Conservation (phyloP, 2,329 filamentous ascomycete species). For the Penicillium hesseltinei region DNA sequence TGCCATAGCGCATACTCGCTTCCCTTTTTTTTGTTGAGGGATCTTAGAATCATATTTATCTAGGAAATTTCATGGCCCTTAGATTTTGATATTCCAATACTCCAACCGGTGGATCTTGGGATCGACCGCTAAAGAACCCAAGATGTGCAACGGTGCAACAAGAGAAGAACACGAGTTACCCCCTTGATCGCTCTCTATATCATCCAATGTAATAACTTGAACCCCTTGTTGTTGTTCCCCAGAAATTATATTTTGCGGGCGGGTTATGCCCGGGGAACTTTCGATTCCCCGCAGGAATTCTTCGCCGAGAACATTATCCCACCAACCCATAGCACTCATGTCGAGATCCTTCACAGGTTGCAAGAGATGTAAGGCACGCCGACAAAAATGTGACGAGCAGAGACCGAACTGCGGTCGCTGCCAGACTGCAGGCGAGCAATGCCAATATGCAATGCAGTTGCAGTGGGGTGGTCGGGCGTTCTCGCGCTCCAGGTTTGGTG, state of each 20-base stretch:
- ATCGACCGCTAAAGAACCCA: conserved; percentile 23
- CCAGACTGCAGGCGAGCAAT: conserved; percentile 36
- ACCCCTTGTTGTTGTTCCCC: conserved; percentile 1
- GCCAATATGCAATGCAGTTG: conserved; percentile 43
- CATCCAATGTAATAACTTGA: not conserved
- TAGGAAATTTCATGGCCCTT: not conserved
- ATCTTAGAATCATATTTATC: conserved; percentile 2
- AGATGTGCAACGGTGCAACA: not conserved
- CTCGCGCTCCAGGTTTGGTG: conserved; percentile 40
- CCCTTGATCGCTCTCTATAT: not conserved
- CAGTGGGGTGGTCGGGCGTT: conserved; percentile 46
- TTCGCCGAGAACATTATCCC: conserved; percentile 10
- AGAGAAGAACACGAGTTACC: not conserved
- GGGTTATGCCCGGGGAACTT: conserved; percentile 9
- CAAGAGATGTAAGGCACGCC: conserved; percentile 45
- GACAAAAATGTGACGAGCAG: conserved; percentile 48
- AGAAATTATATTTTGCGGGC: conserved; percentile 14
- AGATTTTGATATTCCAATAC: not conserved
- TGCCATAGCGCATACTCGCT: conserved; percentile 23
- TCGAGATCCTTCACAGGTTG: conserved; percentile 46
- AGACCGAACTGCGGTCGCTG: conserved; percentile 44
- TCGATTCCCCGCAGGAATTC: conserved; percentile 24
- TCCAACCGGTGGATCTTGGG: conserved; percentile 19
- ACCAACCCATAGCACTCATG: conserved; percentile 26
- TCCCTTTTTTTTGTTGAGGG: conserved; percentile 3